Base-by-base conservation (phyloP, 768 basidiomycete genomes). In the Rhizopogon sp. region DNA sequence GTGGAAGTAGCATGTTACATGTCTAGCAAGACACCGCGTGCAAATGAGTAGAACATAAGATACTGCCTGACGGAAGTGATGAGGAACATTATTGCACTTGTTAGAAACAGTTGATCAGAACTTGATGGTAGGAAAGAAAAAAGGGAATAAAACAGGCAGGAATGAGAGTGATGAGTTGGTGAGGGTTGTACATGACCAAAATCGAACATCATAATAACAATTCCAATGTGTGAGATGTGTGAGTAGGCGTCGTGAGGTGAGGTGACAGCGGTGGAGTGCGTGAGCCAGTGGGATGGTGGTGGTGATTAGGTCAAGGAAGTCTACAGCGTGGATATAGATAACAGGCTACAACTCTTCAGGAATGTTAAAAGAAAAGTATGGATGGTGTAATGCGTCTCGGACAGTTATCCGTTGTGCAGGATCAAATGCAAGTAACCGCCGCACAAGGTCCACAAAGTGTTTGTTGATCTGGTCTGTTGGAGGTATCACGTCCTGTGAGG, bases 361-460 rank as follows among this genome's bases (percentile, higher is more conserved):
- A 58, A 89, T 82, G 67, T 74, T 76, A 66, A 86, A 67, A 50
- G 80, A 76, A 67, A 95, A 93, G 71, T 93, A 98, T 4, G 88
- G 89, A 65, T 97, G 95, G 50, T 81, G 79, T 56, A 97, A 80
- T 17, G 95, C 95, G 31, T 92, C 87, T 68, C 84, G 81, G 45
- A 98, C 95, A 39, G 87, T 86, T 63, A 95, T 87, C 68, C 95
- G 85, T 62, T 89, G 84, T 2, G 81, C 80, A 35, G 95, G 94
- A 70, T 98, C 95, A 69, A 95, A 97, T 50, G 86, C 85, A 43
- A 98, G 81, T 58, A 98, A 79, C 69, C 83, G 85, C 68, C 83
- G 83, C 60, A 97, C 92, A 35, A 98, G 83, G 67, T 95, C 88
- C 67, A 91, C 72, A 75, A 98, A 97, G 54, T 87, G 84, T 55